phyloP scores from a whole-genome alignment of 1,284 basidiomycete genomes.

The Ustilago cynodontis region DNA sequence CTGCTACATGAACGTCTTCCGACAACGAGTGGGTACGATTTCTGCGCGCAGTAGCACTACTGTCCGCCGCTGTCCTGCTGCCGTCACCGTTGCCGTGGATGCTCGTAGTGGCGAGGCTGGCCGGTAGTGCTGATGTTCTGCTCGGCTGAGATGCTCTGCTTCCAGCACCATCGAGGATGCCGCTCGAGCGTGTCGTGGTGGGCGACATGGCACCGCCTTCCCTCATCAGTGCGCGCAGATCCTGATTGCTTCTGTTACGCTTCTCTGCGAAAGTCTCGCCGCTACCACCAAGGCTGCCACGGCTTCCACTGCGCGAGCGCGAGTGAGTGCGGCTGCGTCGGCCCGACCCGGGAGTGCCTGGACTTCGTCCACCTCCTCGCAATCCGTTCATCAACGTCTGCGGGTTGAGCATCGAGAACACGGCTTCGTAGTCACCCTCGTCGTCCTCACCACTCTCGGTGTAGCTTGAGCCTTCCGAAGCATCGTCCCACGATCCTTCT shows the following conservation, averaged over 20 bases:
- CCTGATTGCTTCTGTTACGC: constrained; percentile 57
- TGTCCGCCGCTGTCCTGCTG: background rate
- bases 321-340: constrained; percentile 49
- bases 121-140: constrained; percentile 35
- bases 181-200: constrained; percentile 23
- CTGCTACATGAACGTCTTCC: constrained; percentile 48
- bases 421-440: constrained; percentile 66
- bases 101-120: constrained; percentile 29
- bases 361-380: constrained; percentile 41
- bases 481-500: constrained; percentile 44
- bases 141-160: constrained; percentile 21
- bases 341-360: constrained; percentile 41
- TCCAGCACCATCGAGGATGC: constrained; percentile 28
- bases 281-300: constrained; percentile 36
- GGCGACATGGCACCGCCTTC: constrained; percentile 58
- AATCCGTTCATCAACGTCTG: constrained; percentile 31
- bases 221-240: constrained; percentile 57
- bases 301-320: constrained; percentile 55
- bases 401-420: constrained; percentile 64
- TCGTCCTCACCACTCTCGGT: constrained; percentile 57
- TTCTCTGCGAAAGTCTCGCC: constrained; percentile 64
- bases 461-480: constrained; percentile 40
- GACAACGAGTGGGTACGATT: constrained; percentile 54
- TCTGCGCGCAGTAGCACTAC: constrained; percentile 29
- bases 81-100: constrained; percentile 24